Evolutionary conservation across 805 yeast species (phyloP).

Genomic region (Metschnikowia drakensbergensis): DNA sequence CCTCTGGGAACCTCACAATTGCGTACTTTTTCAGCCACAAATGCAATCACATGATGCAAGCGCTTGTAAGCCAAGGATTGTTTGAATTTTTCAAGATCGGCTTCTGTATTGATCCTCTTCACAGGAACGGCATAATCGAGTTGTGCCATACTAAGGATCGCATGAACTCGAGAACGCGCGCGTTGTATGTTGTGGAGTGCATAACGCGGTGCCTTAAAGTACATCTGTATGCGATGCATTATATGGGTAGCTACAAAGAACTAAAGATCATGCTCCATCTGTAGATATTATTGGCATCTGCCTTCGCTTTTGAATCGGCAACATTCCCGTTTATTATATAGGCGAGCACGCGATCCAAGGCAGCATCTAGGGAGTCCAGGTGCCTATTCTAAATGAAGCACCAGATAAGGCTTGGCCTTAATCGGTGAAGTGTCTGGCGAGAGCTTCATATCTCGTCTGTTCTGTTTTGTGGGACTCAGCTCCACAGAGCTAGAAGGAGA

Average conservation of each 20-base stretch:
- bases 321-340: no score
- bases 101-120: constrained; percentile 10
- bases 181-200: not conserved
- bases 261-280: no score
- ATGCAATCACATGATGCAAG: constrained; percentile 13
- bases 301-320: no score
- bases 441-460: constrained; percentile 5
- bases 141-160: constrained; percentile 1
- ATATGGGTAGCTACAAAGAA: not conserved
- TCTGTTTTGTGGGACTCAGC: constrained; percentile 17
- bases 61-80: constrained; percentile 13
- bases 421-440: constrained; percentile 13
- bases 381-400: not conserved
- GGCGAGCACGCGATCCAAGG: no score
- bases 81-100: constrained; percentile 12
- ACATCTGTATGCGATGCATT: not conserved
- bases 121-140: constrained; percentile 6
- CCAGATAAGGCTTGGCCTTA: not conserved
- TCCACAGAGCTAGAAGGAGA: constrained; percentile 9
- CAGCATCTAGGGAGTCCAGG: not conserved
- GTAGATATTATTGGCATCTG: no score
- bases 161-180: not conserved
- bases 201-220: not conserved
- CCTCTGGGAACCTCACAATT: constrained; percentile 34
- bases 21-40: constrained; percentile 25